These are phyloP conservation scores for Ormosia semicastrata DNA, from an alignment of 306 rosid genomes.

Conservation along the genomic window DNA sequence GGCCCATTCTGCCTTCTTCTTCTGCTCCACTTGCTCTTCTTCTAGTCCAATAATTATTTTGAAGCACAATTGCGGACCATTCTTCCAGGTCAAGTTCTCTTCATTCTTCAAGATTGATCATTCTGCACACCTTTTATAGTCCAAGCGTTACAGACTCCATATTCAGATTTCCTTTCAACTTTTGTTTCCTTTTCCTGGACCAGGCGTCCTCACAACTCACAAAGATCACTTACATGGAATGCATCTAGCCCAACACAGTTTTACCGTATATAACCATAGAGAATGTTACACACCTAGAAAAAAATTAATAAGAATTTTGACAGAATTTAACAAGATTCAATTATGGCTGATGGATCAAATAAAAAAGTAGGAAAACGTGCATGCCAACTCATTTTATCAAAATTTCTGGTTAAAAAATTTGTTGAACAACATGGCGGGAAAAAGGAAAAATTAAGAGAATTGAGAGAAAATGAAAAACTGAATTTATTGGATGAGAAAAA, in stretches of 20 bases:
- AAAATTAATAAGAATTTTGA: too few species aligned
- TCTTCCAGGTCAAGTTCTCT: constrained; percentile 7
- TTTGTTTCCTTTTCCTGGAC: background rate
- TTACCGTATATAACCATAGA: background rate
- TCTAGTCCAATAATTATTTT: constrained; percentile 11
- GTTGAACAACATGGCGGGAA: too few species aligned
- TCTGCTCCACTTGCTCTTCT: background rate
- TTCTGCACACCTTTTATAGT: background rate
- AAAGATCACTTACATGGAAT: background rate
- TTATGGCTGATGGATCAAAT: too few species aligned
- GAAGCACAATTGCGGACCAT: background rate
- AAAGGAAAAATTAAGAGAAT: too few species aligned
- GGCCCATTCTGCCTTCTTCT: constrained; percentile 14
- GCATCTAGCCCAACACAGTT: background rate
- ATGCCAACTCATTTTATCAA: too few species aligned
- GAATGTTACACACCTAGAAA: too few species aligned
- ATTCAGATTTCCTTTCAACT: background rate
- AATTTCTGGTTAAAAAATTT: too few species aligned
- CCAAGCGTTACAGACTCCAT: background rate
- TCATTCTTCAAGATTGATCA: background rate
- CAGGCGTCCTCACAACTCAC: background rate
- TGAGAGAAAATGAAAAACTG: too few species aligned
- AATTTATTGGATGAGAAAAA: too few species aligned
- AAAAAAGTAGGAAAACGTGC: too few species aligned
- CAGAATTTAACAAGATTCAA: too few species aligned